Conservation (phyloP, 2,329 filamentous ascomycete species). For the Alternaria rosae region DNA sequence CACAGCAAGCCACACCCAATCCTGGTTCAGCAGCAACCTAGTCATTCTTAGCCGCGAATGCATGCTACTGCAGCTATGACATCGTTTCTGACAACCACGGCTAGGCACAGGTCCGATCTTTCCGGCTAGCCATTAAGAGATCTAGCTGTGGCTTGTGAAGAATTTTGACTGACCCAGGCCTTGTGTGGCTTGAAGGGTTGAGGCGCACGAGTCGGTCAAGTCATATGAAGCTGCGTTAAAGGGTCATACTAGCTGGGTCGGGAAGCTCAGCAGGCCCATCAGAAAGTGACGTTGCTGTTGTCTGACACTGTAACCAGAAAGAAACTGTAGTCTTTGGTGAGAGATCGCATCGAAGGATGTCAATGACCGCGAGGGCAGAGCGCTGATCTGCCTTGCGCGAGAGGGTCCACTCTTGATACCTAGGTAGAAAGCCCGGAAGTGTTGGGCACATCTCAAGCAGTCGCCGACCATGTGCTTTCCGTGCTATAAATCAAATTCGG, state of each 20-base stretch:
- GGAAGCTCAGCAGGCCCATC: neutral
- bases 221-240: neutral
- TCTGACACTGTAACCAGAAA: neutral
- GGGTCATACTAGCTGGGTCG: neutral
- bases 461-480: neutral
- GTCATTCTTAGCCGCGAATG: slow-evolving; percentile 19
- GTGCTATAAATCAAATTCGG: neutral
- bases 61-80: slow-evolving; percentile 29
- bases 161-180: slow-evolving; percentile 11
- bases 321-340: neutral
- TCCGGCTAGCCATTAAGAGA: slow-evolving; percentile 17
- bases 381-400: neutral
- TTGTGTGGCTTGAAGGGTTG: neutral
- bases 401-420: neutral
- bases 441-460: neutral
- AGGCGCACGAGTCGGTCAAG: neutral
- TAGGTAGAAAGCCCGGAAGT: neutral
- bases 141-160: slow-evolving; percentile 4
- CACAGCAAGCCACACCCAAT: slow-evolving; percentile 39
- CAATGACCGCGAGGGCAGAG: neutral
- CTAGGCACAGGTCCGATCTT: slow-evolving; percentile 26
- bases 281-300: neutral
- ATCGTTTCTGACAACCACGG: slow-evolving; percentile 8
- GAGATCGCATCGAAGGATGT: neutral
- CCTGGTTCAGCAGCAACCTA: slow-evolving; percentile 6